Conservation (phyloP, 2,329 filamentous ascomycete species). For the Ceratocystiopsis sp. region DNA sequence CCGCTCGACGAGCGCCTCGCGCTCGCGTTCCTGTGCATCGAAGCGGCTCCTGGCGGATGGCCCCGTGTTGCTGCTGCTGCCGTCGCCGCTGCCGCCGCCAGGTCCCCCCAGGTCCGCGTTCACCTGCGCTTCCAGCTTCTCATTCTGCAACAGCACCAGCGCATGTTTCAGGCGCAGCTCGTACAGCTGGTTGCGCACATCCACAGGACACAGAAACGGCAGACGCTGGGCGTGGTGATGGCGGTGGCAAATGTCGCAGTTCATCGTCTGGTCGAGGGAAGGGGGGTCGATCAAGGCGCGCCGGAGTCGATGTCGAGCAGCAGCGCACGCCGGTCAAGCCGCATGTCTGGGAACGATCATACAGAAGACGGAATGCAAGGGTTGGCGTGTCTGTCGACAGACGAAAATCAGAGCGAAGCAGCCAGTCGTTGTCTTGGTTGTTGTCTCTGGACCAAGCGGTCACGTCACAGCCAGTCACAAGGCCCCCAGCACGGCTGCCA, state of each 20-base stretch:
- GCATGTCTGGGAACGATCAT: too few relatives aligned
- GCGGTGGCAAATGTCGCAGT: slow-evolving; percentile 51
- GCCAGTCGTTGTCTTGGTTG: too few relatives aligned
- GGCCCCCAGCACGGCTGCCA: too few relatives aligned
- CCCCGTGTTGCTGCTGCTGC: background rate
- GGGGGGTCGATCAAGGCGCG: too few relatives aligned
- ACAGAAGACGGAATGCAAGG: too few relatives aligned
- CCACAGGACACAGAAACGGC: slow-evolving; percentile 51
- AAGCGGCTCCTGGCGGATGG: slow-evolving; percentile 14
- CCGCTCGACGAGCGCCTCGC: slow-evolving; percentile 34
- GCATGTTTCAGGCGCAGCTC: slow-evolving; percentile 44
- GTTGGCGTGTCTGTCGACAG: too few relatives aligned
- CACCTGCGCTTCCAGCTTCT: slow-evolving; percentile 34
- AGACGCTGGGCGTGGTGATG: slow-evolving; percentile 35
- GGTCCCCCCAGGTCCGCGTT: slow-evolving; percentile 18
- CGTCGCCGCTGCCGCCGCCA: background rate
- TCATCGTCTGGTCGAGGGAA: slow-evolving; percentile 26
- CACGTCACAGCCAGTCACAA: too few relatives aligned
- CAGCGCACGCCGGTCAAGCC: too few relatives aligned
- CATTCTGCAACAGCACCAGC: slow-evolving; percentile 44
- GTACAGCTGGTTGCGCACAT: slow-evolving; percentile 54
- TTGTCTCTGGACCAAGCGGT: too few relatives aligned
- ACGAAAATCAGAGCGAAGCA: too few relatives aligned
- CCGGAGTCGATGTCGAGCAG: too few relatives aligned
- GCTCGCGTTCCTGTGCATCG: slow-evolving; percentile 28